These are phyloP conservation scores for Plasmodium billcollinsi DNA, from an alignment of 169 alveolate species.

Conservation along the genomic window DNA sequence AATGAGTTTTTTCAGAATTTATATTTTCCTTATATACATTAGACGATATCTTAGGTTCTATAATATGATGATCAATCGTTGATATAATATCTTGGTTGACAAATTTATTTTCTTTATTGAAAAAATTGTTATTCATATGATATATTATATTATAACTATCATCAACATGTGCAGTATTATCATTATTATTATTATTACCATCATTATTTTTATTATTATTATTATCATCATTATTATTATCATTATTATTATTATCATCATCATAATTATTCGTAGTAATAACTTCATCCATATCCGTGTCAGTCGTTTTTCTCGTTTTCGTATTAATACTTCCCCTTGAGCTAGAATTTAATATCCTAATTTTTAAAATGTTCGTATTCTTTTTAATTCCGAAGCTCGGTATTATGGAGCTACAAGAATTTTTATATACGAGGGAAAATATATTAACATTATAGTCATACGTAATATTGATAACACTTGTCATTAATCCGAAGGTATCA, in stretches of 20 bases:
- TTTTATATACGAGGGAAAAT: conserved; percentile 44
- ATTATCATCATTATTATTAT: neutral
- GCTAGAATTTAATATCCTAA: conserved; percentile 9
- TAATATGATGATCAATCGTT: no score
- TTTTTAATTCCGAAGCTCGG: conserved; percentile 52
- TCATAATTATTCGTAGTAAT: neutral
- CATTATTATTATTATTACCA: neutral
- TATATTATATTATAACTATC: no score
- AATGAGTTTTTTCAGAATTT: neutral
- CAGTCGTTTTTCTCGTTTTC: no score
- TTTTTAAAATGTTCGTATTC: conserved; percentile 26
- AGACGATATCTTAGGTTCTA: no score
- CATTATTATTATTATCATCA: neutral
- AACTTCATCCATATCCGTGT: no score
- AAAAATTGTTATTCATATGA: no score
- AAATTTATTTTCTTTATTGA: no score
- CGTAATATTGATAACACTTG: conserved; percentile 30
- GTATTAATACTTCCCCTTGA: neutral
- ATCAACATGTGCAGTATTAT: neutral
- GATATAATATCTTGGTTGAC: no score
- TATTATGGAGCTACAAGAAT: conserved; percentile 29
- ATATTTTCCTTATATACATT: neutral
- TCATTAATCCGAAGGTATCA: conserved; percentile 43
- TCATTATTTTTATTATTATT: neutral
- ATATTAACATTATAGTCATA: conserved; percentile 46